Evolutionary conservation across 192 early-diverging fungal genomes (phyloP).

Genomic region (Mortierella claussenii): DNA sequence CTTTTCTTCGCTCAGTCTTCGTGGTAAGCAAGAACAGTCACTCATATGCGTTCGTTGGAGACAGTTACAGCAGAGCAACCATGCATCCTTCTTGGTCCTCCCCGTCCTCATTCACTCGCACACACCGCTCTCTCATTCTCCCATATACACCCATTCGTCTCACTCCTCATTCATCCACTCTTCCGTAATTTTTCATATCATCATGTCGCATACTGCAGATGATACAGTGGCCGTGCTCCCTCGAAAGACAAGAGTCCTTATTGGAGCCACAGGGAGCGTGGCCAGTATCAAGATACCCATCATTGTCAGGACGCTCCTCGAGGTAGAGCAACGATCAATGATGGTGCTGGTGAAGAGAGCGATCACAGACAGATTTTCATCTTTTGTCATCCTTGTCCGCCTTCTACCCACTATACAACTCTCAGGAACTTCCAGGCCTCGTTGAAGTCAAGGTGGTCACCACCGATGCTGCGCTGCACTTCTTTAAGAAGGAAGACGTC

Average conservation of each 20-base stretch:
- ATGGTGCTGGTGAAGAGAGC: no score
- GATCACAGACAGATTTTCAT: no score
- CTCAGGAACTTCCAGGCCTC: conserved; percentile 44
- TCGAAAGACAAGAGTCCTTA: conserved; percentile 67
- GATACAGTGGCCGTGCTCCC: background rate
- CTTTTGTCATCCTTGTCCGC: background rate
- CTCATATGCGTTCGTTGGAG: no score
- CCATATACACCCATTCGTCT: no score
- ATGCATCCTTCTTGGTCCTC: no score
- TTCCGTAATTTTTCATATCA: background rate
- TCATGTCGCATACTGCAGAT: background rate
- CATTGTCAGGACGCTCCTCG: conserved; percentile 65
- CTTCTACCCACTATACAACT: background rate
- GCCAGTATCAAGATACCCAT: conserved; percentile 89
- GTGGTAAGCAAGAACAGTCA: no score
- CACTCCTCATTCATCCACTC: background rate
- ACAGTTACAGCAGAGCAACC: no score
- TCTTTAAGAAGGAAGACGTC: conserved; percentile 70
- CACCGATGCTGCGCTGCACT: conserved; percentile 86
- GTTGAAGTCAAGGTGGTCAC: conserved; percentile 84
- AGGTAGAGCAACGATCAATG: conserved; percentile 54
- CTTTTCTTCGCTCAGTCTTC: no score
- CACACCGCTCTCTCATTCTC: no score
- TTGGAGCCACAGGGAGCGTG: conserved; percentile 91
- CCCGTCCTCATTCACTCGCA: no score